phyloP scores from a whole-genome alignment of 2,329 filamentous ascomycete species.

The Talaromyces sp. region DNA sequence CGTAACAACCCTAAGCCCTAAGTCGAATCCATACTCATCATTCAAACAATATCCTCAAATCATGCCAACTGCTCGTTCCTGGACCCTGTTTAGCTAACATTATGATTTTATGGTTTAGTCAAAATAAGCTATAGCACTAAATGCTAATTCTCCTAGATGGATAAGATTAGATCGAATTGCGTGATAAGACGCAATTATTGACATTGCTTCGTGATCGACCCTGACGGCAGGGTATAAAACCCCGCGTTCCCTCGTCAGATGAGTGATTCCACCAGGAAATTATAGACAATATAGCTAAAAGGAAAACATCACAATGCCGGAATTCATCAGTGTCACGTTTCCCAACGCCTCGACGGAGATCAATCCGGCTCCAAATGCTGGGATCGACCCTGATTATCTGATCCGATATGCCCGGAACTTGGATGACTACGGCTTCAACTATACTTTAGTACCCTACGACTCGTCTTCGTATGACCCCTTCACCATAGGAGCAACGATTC shows the following conservation, averaged over 20 bases:
- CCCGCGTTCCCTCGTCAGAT: neutral
- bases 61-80: neutral
- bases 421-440: conserved; percentile 62
- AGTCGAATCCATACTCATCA: neutral
- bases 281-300: neutral
- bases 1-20: neutral
- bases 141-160: neutral
- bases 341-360: conserved; percentile 59
- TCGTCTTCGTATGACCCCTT: conserved; percentile 58
- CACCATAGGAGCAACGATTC: conserved; percentile 60
- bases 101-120: no score
- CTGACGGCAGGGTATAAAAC: neutral
- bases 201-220: neutral
- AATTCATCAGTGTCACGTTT: conserved; percentile 61
- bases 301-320: conserved; percentile 29
- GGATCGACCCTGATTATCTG: conserved; percentile 57
- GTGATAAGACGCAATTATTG: conserved; percentile 10
- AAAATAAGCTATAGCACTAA: neutral
- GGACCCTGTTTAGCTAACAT: no score
- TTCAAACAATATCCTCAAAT: neutral
- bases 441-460: conserved; percentile 62
- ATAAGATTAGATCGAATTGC: conserved; percentile 9
- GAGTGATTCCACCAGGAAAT: no score
- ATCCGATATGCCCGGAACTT: conserved; percentile 57
- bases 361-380: conserved; percentile 52